phyloP scores from a whole-genome alignment of 2,329 filamentous ascomycete species.

The Pochonia chlamydosporia region DNA sequence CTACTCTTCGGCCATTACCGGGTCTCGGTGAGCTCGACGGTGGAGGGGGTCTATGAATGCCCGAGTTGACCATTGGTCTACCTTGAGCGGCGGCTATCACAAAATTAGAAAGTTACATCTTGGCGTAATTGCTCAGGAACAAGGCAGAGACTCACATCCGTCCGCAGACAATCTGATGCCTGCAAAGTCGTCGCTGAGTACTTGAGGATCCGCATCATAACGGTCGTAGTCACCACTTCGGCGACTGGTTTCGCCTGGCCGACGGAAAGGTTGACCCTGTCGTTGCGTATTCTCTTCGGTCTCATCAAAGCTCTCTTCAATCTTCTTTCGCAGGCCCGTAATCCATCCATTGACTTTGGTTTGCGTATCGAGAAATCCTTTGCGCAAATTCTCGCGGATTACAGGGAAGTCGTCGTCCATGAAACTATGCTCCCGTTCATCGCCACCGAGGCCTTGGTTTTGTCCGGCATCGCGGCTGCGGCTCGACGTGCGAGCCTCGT shows the following conservation, averaged over 20 bases:
- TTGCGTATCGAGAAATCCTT: slow-evolving; percentile 93
- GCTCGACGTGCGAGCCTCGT: slow-evolving; percentile 51
- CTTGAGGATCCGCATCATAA: slow-evolving; percentile 90
- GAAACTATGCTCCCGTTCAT: slow-evolving; percentile 79
- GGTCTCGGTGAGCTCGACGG: slow-evolving; percentile 46
- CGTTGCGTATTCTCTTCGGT: slow-evolving; percentile 42
- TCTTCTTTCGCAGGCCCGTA: slow-evolving; percentile 81
- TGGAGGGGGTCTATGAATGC: slow-evolving; percentile 68
- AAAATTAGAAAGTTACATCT: background rate
- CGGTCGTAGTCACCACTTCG: slow-evolving; percentile 83
- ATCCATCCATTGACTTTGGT: slow-evolving; percentile 92
- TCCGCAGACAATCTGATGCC: slow-evolving; percentile 59
- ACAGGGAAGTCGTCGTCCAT: slow-evolving; percentile 93
- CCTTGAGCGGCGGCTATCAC: slow-evolving; percentile 19
- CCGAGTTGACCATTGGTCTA: slow-evolving; percentile 55
- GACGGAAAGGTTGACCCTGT: slow-evolving; percentile 31
- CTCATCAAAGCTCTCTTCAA: slow-evolving; percentile 82
- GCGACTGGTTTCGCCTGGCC: slow-evolving; percentile 56
- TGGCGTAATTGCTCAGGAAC: background rate
- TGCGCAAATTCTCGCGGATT: slow-evolving; percentile 86
- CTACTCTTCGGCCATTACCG: slow-evolving; percentile 45
- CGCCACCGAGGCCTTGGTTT: slow-evolving; percentile 34
- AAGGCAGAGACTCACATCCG: slow-evolving; percentile 46
- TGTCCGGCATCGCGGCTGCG: slow-evolving; percentile 33
- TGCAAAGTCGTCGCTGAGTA: slow-evolving; percentile 84